Evolutionary conservation across 192 early-diverging fungal genomes (phyloP).

Genomic region (Gamsiella multidivaricata): DNA sequence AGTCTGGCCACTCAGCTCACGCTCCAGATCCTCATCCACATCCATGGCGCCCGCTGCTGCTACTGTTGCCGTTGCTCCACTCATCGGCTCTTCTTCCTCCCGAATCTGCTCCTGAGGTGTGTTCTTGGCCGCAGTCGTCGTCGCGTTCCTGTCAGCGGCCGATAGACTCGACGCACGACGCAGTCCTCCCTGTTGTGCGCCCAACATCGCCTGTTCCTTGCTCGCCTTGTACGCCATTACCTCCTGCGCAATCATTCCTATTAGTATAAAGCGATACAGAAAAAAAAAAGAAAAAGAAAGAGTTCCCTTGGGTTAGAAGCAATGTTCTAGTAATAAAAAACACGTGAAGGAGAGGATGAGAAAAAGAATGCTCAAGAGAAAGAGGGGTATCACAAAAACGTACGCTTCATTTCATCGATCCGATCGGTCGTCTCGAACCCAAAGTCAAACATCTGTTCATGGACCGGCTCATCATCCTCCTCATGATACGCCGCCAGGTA

Average conservation of each 20-base stretch:
- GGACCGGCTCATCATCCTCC: constrained; percentile 83
- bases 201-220: constrained; percentile 62
- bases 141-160: constrained; percentile 58
- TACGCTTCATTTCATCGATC: constrained; percentile 84
- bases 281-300: not conserved
- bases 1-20: constrained; percentile 60
- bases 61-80: constrained; percentile 50
- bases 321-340: no score
- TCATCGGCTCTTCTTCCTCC: constrained; percentile 56
- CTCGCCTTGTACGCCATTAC: constrained; percentile 80
- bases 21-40: constrained; percentile 62
- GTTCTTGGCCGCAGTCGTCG: constrained; percentile 41
- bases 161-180: constrained; percentile 53
- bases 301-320: no score
- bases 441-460: constrained; percentile 81
- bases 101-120: constrained; percentile 51
- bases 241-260: constrained; percentile 83
- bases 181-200: constrained; percentile 23
- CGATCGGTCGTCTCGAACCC: constrained; percentile 80
- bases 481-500: constrained; percentile 96
- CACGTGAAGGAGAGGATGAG: no score
- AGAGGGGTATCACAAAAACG: constrained; percentile 14
- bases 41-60: constrained; percentile 55
- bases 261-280: not conserved
- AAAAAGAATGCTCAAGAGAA: not conserved